Conservation (phyloP, 2,329 filamentous ascomycete genomes). For the Fusarium odoratissimum region DNA sequence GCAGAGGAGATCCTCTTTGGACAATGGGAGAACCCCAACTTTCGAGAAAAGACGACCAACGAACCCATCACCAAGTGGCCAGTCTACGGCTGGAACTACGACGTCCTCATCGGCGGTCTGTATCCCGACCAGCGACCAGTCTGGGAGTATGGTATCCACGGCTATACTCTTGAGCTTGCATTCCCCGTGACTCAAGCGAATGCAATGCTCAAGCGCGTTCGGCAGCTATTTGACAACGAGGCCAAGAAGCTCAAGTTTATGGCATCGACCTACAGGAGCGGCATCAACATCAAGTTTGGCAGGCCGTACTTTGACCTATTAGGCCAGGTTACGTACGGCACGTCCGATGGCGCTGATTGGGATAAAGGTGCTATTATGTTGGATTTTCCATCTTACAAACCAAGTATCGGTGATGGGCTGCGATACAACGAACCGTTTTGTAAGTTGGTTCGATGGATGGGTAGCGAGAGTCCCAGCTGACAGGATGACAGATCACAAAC, state of each 20-base stretch:
- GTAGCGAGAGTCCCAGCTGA: fast-evolving
- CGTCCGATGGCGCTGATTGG: background rate
- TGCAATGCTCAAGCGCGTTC: background rate
- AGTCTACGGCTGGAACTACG: slow-evolving; percentile 4
- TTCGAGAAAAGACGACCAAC: slow-evolving; percentile 4
- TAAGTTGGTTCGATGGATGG: fast-evolving
- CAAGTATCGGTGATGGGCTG: background rate
- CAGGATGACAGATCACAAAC: background rate
- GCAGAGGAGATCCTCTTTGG: slow-evolving; percentile 2
- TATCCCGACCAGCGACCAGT: background rate
- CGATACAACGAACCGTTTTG: background rate
- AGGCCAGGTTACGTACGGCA: background rate
- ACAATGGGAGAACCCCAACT: slow-evolving; percentile 9
- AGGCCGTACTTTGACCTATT: background rate
- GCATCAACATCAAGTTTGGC: slow-evolving; percentile 12
- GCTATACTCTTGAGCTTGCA: background rate
- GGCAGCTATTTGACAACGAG: background rate
- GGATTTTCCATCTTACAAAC: background rate
- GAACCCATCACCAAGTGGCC: slow-evolving; percentile 2
- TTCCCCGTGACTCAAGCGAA: background rate
- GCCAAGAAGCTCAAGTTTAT: slow-evolving; percentile 1
- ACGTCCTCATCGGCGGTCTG: slow-evolving; percentile 4
- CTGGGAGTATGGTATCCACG: background rate
- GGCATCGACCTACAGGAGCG: background rate
- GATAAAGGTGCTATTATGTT: slow-evolving; percentile 6